phyloP scores from a whole-genome alignment of 2,329 filamentous ascomycete genomes.

The Nakataea oryzae region DNA sequence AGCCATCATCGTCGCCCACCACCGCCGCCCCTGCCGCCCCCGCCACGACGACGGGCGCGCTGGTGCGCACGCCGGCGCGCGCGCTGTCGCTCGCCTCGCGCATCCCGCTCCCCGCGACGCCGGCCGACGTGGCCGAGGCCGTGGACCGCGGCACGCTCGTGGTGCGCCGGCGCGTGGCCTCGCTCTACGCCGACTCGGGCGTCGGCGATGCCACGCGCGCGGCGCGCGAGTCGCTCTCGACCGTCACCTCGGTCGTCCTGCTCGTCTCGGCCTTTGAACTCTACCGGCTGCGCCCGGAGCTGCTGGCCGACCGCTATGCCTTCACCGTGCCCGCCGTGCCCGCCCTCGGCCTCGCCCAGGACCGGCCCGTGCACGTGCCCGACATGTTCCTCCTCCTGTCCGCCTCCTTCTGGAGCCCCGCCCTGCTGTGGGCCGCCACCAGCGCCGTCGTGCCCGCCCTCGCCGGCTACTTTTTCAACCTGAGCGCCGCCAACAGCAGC shows the following conservation, averaged over 20 bases:
- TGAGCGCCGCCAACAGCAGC: slow-evolving; percentile 46
- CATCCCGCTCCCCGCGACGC: slow-evolving; percentile 70
- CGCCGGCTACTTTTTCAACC: slow-evolving; percentile 83
- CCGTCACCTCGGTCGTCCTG: slow-evolving; percentile 61
- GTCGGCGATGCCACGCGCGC: slow-evolving; percentile 55
- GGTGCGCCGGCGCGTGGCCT: slow-evolving; percentile 54
- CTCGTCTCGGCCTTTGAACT: slow-evolving; percentile 61
- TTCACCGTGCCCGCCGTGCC: slow-evolving; percentile 59
- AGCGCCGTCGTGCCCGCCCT: slow-evolving; percentile 59
- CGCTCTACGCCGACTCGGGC: slow-evolving; percentile 54
- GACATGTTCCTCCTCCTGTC: slow-evolving; percentile 74
- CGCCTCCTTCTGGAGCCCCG: slow-evolving; percentile 72
- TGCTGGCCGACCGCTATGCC: slow-evolving; percentile 62
- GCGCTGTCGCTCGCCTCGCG: slow-evolving; percentile 44
- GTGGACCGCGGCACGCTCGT: slow-evolving; percentile 62
- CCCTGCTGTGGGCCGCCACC: slow-evolving; percentile 66
- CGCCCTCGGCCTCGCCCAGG: slow-evolving; percentile 42
- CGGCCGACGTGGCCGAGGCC: slow-evolving; percentile 63
- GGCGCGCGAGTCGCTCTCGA: slow-evolving; percentile 61
- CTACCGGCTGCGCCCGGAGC: slow-evolving; percentile 55
- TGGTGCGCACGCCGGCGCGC: slow-evolving; percentile 39
- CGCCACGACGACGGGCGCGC: slow-evolving; percentile 27
- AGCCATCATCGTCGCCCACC: slow-evolving; percentile 9
- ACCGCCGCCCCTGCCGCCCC: slow-evolving; percentile 17
- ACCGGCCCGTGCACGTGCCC: slow-evolving; percentile 57